A percentile compares a stretch with the other conserved stretches of the same genome.
These are phyloP conservation scores for Pythium aristosporum DNA, from an alignment of 352 stramenopile species.

Conservation along the genomic window DNA sequence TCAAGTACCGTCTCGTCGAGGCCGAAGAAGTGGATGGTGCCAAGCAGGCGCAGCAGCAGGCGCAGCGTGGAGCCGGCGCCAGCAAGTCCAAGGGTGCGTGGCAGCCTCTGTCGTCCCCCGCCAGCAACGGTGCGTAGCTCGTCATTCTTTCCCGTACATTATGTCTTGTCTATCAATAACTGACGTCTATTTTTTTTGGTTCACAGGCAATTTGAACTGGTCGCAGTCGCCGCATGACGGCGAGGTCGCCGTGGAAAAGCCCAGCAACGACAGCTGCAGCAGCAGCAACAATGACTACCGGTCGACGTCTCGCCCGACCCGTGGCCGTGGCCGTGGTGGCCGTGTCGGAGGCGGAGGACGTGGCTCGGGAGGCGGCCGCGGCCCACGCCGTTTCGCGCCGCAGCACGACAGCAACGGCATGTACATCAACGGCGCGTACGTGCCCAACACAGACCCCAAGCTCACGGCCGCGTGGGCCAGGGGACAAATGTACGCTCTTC, in stretches of 20 bases:
- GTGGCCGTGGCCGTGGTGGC: constrained; percentile 32
- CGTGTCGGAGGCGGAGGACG: constrained; percentile 26
- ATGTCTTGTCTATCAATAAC: not conserved
- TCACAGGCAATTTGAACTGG: constrained; percentile 67
- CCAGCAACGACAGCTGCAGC: constrained; percentile 29
- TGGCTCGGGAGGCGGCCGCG: constrained; percentile 24
- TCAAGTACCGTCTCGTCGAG: constrained; percentile 86
- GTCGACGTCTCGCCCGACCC: constrained; percentile 9
- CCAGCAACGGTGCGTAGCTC: constrained; percentile 10
- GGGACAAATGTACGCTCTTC: constrained; percentile 73
- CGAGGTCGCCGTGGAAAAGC: constrained; percentile 33
- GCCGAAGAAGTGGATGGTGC: constrained; percentile 75
- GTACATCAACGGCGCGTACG: constrained; percentile 81
- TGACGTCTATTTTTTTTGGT: not conserved
- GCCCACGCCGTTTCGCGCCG: constrained; percentile 34
- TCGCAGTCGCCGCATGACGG: constrained; percentile 59
- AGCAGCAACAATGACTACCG: constrained; percentile 29
- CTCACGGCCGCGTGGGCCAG: constrained; percentile 82
- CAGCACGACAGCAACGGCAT: constrained; percentile 55
- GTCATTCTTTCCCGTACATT: not conserved
- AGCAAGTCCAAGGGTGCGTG: constrained; percentile 30
- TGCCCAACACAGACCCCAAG: constrained; percentile 64
- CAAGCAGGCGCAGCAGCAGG: constrained; percentile 37
- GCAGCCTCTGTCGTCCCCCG: constrained; percentile 15
- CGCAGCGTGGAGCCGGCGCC: constrained; percentile 1